phyloP scores from a whole-genome alignment of 768 basidiomycete genomes.

The Cystofilobasidium ferigula region DNA sequence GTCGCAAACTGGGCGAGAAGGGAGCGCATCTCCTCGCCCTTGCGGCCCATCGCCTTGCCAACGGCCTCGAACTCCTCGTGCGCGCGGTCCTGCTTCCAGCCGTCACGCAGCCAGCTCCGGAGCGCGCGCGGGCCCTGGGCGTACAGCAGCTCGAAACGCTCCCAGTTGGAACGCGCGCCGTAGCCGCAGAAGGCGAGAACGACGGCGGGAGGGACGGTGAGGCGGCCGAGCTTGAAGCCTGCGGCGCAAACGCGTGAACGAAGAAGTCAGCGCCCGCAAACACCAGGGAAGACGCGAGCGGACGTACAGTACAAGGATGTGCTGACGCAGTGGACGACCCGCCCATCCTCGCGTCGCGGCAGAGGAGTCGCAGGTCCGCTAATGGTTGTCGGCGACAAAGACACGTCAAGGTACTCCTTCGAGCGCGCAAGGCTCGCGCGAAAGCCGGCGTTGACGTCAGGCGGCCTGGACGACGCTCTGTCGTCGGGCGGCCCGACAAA shows the following conservation, averaged over 20 bases:
- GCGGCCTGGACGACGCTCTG: neutral
- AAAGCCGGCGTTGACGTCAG: neutral
- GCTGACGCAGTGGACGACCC: slow-evolving; percentile 3
- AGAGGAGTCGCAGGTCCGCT: slow-evolving; percentile 2
- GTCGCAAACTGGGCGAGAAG: neutral
- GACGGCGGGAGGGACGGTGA: slow-evolving; percentile 20
- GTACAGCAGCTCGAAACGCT: slow-evolving; percentile 9
- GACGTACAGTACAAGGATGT: slow-evolving; percentile 7
- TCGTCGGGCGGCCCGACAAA: neutral
- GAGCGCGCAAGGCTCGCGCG: neutral
- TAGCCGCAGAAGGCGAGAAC: slow-evolving; percentile 14
- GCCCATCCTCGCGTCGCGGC: slow-evolving; percentile 9
- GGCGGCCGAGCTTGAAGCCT: slow-evolving; percentile 19
- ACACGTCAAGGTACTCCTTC: neutral
- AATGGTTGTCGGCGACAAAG: neutral
- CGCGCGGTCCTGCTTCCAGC: slow-evolving; percentile 9
- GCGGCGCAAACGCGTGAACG: neutral
- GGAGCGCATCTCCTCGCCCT: slow-evolving; percentile 10
- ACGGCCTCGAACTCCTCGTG: slow-evolving; percentile 11
- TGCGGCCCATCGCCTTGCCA: slow-evolving; percentile 1
- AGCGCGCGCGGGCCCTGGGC: neutral
- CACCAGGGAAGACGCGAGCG: neutral
- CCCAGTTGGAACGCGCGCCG: slow-evolving; percentile 13
- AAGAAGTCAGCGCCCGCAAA: neutral
- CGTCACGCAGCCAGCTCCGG: slow-evolving; percentile 14